phyloP scores from a whole-genome alignment of 140 eudicot genomes.

The Senecio squalidus region DNA sequence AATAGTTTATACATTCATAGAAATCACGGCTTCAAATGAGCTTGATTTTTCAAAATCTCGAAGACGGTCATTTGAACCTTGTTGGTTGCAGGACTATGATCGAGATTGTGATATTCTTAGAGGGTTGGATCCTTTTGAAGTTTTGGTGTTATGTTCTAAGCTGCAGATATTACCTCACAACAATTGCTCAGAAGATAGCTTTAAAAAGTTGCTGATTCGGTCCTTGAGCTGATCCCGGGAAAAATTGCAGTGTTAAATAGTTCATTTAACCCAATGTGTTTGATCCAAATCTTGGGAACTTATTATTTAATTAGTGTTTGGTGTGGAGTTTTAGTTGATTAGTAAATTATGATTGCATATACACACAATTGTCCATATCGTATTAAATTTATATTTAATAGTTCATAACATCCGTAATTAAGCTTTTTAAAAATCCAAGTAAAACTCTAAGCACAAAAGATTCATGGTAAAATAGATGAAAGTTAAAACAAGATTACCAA shows the following conservation, averaged over 20 bases:
- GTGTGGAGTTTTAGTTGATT: too few relatives aligned
- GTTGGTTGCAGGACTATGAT: constrained; percentile 70
- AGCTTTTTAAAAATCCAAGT: too few relatives aligned
- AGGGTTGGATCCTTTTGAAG: constrained; percentile 51
- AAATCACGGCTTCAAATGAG: not conserved
- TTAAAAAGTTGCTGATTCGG: constrained; percentile 40
- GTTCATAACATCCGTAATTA: too few relatives aligned
- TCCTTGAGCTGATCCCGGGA: constrained; percentile 18
- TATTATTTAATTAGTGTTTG: too few relatives aligned
- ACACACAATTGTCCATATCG: too few relatives aligned
- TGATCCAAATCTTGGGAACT: too few relatives aligned
- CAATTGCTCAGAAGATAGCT: constrained; percentile 44
- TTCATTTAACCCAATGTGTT: not conserved
- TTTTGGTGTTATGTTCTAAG: constrained; percentile 62
- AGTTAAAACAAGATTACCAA: too few relatives aligned
- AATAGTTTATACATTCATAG: not conserved
- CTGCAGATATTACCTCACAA: constrained; percentile 48
- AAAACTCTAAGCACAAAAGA: too few relatives aligned
- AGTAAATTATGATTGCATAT: too few relatives aligned
- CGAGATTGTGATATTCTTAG: constrained; percentile 53
- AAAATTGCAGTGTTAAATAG: constrained; percentile 1
- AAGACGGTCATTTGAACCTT: not conserved
- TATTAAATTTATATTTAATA: too few relatives aligned
- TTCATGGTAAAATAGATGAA: too few relatives aligned
- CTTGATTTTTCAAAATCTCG: not conserved